Percentiles rank a stretch among this genome's conserved stretches.
These are phyloP conservation scores for Sergeia podlipaevii DNA, from an alignment of 208 protist species.

Conservation along the genomic window DNA sequence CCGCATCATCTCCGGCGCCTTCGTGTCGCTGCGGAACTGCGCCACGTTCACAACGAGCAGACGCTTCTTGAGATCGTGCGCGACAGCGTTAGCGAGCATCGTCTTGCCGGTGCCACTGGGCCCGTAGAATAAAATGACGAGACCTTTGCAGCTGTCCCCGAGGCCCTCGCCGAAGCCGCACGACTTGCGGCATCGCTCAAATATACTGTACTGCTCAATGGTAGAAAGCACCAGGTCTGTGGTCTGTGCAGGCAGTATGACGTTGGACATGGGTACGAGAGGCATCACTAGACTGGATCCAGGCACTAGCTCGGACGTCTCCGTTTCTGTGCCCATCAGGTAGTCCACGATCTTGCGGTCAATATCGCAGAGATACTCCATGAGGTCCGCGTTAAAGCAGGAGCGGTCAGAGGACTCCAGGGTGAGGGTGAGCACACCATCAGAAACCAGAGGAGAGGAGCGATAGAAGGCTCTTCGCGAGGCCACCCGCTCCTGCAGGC, in stretches of 20 bases:
- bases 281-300: conserved; percentile 84
- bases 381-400: conserved; percentile 90
- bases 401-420: conserved; percentile 68
- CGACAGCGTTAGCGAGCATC: conserved; percentile 92
- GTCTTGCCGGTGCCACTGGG: conserved; percentile 92
- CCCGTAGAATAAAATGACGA: conserved; percentile 92
- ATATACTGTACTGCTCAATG: conserved; percentile 85
- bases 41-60: conserved; percentile 86
- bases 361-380: conserved; percentile 90
- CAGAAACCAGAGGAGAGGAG: conserved; percentile 59
- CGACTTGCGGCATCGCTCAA: conserved; percentile 69
- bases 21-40: conserved; percentile 68
- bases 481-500: conserved; percentile 77
- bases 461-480: conserved; percentile 88
- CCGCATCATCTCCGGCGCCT: conserved; percentile 68
- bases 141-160: conserved; percentile 45
- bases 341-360: conserved; percentile 92
- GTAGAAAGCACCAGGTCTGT: conserved; percentile 81
- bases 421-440: conserved; percentile 67
- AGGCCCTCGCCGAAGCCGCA: conserved; percentile 81
- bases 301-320: conserved; percentile 89
- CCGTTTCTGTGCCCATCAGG: conserved; percentile 84
- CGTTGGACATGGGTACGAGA: conserved; percentile 68
- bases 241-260: conserved; percentile 74
- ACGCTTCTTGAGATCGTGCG: conserved; percentile 80